A percentile compares a stretch with the other conserved stretches of the same genome.
Evolutionary conservation across 2,329 filamentous ascomycete genomes (phyloP).

Genomic region (Fusarium sp.): DNA sequence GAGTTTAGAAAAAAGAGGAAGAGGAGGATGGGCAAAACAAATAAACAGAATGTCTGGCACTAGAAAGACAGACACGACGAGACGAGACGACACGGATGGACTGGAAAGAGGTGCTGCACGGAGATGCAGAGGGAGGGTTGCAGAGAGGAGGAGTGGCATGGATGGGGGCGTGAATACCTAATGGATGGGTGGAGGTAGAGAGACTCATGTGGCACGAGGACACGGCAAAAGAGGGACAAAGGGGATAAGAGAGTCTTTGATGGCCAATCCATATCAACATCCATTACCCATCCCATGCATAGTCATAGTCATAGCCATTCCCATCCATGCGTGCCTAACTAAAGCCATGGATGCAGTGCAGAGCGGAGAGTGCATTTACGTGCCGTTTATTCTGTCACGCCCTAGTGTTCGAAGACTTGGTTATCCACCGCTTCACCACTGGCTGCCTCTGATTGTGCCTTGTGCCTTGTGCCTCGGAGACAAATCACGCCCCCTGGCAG

Average conservation of each 20-base stretch:
- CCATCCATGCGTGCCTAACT: background rate
- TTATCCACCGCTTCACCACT: background rate
- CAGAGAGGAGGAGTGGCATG: slow-evolving; percentile 10
- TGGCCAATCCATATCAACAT: slow-evolving; percentile 15
- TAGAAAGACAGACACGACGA: background rate
- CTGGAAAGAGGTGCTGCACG: background rate
- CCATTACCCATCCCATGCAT: background rate
- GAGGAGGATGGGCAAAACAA: slow-evolving; percentile 14
- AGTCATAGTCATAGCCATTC: background rate
- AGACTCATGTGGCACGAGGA: slow-evolving; percentile 22
- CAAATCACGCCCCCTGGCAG: background rate
- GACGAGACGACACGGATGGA: background rate
- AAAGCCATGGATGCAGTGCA: background rate
- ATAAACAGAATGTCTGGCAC: slow-evolving; percentile 14
- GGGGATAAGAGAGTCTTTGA: background rate
- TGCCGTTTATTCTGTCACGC: background rate
- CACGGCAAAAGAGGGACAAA: background rate
- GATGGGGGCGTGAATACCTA: slow-evolving; percentile 9
- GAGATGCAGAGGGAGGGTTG: slow-evolving; percentile 4
- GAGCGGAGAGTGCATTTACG: background rate
- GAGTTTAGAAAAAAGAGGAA: background rate
- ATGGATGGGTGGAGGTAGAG: slow-evolving; percentile 2
- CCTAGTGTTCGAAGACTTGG: background rate
- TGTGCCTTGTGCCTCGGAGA: background rate
- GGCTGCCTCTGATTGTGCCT: background rate